Percentiles rank a stretch among this genome's conserved stretches.
Conservation (phyloP, 2,329 filamentous ascomycete genomes). For the Lasiodiplodia gonubiensis region DNA sequence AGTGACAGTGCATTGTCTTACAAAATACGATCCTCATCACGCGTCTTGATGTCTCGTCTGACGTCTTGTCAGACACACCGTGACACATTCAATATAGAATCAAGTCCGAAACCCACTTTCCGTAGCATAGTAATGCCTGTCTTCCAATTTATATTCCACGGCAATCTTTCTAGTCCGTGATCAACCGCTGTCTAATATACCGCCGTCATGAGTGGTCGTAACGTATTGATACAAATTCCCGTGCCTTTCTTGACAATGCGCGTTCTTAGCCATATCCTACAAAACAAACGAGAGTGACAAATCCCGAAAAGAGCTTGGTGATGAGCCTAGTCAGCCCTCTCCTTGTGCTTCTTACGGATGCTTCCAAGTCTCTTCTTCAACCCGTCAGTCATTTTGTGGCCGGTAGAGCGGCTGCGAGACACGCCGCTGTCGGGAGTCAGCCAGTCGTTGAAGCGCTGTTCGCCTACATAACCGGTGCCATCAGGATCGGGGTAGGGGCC, state of each 20-base stretch:
- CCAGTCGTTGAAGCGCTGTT: conserved; percentile 29
- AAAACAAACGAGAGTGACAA: not conserved
- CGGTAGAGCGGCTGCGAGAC: conserved; percentile 44
- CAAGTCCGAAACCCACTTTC: too few species aligned
- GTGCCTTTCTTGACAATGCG: not conserved
- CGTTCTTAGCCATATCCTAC: conserved; percentile 10
- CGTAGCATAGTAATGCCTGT: not conserved
- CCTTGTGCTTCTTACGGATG: conserved; percentile 45
- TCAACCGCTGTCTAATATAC: conserved; percentile 6
- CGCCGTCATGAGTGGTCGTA: conserved; percentile 9
- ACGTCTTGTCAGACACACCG: too few species aligned
- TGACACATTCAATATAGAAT: too few species aligned
- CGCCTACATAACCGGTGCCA: conserved; percentile 37
- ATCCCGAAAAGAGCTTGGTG: not conserved
- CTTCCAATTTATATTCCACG: not conserved
- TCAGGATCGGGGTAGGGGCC: conserved; percentile 40
- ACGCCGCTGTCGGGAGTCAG: conserved; percentile 36
- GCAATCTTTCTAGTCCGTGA: not conserved
- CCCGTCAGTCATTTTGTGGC: conserved; percentile 44
- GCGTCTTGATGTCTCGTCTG: too few species aligned
- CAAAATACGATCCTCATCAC: too few species aligned
- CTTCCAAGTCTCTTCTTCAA: conserved; percentile 57
- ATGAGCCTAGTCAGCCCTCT: conserved; percentile 1
- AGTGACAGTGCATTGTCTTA: not conserved
- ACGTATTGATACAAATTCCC: conserved; percentile 18